Evolutionary conservation across 2,329 filamentous ascomycete genomes (phyloP).

Genomic region (Phialophora tarda): DNA sequence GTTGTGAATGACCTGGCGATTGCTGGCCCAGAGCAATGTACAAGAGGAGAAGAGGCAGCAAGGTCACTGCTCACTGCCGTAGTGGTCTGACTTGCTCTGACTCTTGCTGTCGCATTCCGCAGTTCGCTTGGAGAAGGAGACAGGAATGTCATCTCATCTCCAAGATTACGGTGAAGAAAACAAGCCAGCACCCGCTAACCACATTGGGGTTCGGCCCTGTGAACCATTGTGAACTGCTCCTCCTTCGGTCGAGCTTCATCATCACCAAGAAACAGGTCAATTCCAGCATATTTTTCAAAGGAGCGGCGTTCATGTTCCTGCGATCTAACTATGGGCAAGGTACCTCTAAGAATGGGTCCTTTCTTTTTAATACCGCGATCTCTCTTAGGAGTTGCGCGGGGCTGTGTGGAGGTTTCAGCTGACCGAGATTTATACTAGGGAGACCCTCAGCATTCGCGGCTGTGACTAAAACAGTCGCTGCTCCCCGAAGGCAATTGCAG

Average conservation of each 20-base stretch:
- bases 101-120: neutral
- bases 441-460: neutral
- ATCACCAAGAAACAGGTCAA: neutral
- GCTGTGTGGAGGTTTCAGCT: neutral
- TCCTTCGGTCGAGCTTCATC: neutral
- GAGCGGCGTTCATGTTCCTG: neutral
- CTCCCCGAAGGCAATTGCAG: neutral
- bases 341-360: neutral
- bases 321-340: neutral
- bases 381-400: neutral
- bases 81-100: conserved; percentile 1
- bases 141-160: neutral
- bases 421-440: neutral
- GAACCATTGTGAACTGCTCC: neutral
- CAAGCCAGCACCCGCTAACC: conserved; percentile 1
- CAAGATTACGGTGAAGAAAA: conserved; percentile 16
- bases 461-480: neutral
- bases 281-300: neutral
- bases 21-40: neutral
- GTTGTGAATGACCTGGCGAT: conserved; percentile 8
- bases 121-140: neutral
- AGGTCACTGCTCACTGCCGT: conserved; percentile 12
- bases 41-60: neutral
- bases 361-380: neutral
- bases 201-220: neutral